Percentiles rank a stretch among this genome's conserved stretches.
Evolutionary conservation across 495 filamentous ascomycete species (phyloP).

Genomic region (Trichocladium uniseriatum): DNA sequence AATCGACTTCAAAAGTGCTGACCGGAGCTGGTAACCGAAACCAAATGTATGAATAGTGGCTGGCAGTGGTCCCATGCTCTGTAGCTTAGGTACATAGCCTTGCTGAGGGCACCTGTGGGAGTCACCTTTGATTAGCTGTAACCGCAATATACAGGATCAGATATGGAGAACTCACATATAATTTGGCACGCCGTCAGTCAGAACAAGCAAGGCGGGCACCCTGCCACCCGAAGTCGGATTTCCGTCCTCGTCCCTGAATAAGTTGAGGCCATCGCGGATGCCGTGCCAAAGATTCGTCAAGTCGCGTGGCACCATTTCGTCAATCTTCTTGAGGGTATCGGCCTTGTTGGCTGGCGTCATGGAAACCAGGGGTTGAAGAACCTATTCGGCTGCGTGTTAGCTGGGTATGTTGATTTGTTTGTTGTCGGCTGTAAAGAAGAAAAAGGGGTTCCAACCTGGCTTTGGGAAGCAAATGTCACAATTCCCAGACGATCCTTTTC

Average conservation of each 20-base stretch:
- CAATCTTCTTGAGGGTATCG: conserved; percentile 22
- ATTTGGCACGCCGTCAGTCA: conserved; percentile 41
- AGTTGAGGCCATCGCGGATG: conserved; percentile 26
- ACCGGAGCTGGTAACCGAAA: conserved; percentile 34
- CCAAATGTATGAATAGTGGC: conserved; percentile 40
- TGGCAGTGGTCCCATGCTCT: conserved; percentile 24
- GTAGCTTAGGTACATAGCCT: conserved; percentile 34
- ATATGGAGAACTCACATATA: conserved; percentile 17
- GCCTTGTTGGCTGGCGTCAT: conserved; percentile 30
- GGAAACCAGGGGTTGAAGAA: conserved; percentile 28
- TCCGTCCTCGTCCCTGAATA: conserved; percentile 19
- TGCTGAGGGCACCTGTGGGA: conserved; percentile 17
- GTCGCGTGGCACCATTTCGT: conserved; percentile 16
- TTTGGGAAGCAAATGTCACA: conserved; percentile 30
- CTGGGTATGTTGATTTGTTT: no score
- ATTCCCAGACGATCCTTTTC: conserved; percentile 36
- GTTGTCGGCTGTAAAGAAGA: not conserved
- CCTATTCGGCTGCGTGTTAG: no score
- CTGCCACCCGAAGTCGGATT: conserved; percentile 6
- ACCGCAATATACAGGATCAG: no score
- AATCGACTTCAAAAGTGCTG: conserved; percentile 38
- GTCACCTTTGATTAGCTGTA: no score
- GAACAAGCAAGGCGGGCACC: conserved; percentile 36
- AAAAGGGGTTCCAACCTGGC: conserved; percentile 15
- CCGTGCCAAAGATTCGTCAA: conserved; percentile 39